A percentile compares a stretch with the other conserved stretches of the same genome.
Evolutionary conservation across 2,329 filamentous ascomycete species (phyloP).

Genomic region (Ophiostoma fasciatum): DNA sequence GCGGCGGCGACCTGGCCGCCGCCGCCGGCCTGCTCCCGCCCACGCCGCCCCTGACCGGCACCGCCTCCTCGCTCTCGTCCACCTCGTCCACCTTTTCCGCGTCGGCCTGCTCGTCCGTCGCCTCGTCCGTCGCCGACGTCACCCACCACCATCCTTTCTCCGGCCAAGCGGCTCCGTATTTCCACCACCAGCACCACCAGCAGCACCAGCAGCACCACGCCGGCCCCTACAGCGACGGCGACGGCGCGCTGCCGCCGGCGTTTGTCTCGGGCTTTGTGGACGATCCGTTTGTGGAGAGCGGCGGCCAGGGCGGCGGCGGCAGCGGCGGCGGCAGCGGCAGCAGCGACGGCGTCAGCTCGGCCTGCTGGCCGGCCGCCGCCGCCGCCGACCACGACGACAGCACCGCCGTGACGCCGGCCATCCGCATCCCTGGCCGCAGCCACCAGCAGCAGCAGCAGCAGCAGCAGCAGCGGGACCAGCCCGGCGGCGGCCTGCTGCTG

Average conservation of each 20-base stretch:
- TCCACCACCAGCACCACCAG: neutral
- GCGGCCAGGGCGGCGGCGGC: neutral
- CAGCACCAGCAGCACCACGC: slow-evolving; percentile 2
- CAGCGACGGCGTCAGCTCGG: slow-evolving; percentile 3
- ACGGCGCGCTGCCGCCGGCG: neutral
- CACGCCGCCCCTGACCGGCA: slow-evolving; percentile 8
- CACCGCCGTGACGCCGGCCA: neutral
- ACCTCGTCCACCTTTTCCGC: slow-evolving; percentile 4
- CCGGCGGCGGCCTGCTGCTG: neutral
- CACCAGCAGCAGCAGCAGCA: too few relatives aligned
- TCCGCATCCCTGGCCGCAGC: slow-evolving; percentile 3
- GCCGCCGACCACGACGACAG: neutral
- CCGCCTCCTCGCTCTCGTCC: slow-evolving; percentile 4
- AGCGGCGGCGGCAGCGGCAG: neutral
- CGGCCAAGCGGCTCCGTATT: neutral
- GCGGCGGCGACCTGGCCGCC: neutral
- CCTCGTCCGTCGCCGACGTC: slow-evolving; percentile 6
- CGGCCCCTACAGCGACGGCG: neutral
- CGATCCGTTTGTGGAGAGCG: slow-evolving; percentile 16
- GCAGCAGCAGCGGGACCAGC: too few relatives aligned
- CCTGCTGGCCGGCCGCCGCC: neutral
- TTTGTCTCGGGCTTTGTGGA: slow-evolving; percentile 16
- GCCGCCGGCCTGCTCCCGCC: neutral
- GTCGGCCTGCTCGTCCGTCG: slow-evolving; percentile 3
- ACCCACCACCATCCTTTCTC: neutral